Evolutionary conservation across 441 rosid genomes (phyloP), one percentile per base, ranked within the genome.

Genomic region (Geranium incanum): DNA sequence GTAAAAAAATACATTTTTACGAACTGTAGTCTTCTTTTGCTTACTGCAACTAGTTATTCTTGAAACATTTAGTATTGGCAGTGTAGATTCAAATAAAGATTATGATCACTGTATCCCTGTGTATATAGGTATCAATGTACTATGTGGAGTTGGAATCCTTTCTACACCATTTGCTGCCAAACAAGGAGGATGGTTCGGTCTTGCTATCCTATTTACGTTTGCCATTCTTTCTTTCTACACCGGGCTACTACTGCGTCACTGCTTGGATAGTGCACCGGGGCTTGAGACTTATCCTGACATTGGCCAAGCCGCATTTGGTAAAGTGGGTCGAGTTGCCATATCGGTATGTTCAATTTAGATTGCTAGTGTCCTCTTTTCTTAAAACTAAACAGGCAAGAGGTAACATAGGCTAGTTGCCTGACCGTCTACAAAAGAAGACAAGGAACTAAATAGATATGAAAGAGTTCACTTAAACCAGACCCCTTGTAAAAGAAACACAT

Each of bases 101-200:
- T 43, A n/a, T 4, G 36, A 4, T 28, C 36, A 57, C 39, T 1
- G 7, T 50, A 19, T 13, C 3, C 52, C n/a, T 77, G 66, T 72
- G 81, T 48, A 48, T 12, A 48, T 82, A 89, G 97, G 97, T 23
- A 71, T 94, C 78, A 94, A 94, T 81, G 97, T 91, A 64, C 77
- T 94, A 28, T 94, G 95, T 76, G 98, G 98, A 79, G 97, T 94
- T 67, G 98, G 96, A 70, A 86, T 94, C 50, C 84, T 91, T 63
- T 94, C 98, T 0, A 91, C 97, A 12, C 86, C 98, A 43, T 91
- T 81, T 81, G 97, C 98, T 41, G 88, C 86, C 8, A 91, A 86
- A 77, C 88, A 90, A 86, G 97, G 98, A 80, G 97, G 98, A 81
- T 94, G 97, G 98, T 8, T 83, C 1, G 88, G 96, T 5, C 84